Percentiles rank a stretch among this genome's conserved stretches.
Conservation (phyloP, 495 filamentous ascomycete genomes). For the Penicillium herquei region DNA sequence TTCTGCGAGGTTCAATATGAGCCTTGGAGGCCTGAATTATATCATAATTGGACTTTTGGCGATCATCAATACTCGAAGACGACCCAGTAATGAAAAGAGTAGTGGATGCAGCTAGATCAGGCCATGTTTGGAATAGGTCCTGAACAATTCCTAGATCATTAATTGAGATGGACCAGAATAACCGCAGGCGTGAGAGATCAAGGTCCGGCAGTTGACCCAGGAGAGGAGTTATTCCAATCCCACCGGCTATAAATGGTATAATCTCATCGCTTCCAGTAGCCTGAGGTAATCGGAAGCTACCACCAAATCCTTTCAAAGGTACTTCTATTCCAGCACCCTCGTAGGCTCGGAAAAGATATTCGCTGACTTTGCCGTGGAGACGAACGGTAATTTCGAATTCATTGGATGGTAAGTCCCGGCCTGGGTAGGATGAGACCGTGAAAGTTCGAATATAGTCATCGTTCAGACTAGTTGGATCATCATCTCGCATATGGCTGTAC, state of each 20-base stretch:
- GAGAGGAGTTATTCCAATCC: conserved; percentile 79
- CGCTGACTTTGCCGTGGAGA: conserved; percentile 64
- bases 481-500: conserved; percentile 78
- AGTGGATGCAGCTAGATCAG: conserved; percentile 48
- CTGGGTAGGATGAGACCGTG: conserved; percentile 63
- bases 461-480: conserved; percentile 73
- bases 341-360: conserved; percentile 59
- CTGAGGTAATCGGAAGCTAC: conserved; percentile 53
- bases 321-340: conserved; percentile 56
- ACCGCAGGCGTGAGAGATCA: conserved; percentile 40
- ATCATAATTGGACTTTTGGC: background rate
- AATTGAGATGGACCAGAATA: conserved; percentile 45
- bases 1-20: conserved; percentile 29
- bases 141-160: conserved; percentile 61
- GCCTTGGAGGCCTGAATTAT: conserved; percentile 49
- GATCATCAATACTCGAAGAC: background rate
- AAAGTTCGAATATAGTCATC: conserved; percentile 83
- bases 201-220: conserved; percentile 58
- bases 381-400: conserved; percentile 72
- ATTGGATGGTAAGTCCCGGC: conserved; percentile 30
- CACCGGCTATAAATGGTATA: conserved; percentile 63
- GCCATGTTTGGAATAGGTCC: conserved; percentile 55
- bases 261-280: conserved; percentile 33
- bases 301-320: conserved; percentile 69
- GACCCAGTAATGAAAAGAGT: conserved; percentile 10